A percentile compares a stretch with the other conserved stretches of the same genome.
Evolutionary conservation across 768 basidiomycete genomes (phyloP).

Genomic region (Lyophyllum atratum): DNA sequence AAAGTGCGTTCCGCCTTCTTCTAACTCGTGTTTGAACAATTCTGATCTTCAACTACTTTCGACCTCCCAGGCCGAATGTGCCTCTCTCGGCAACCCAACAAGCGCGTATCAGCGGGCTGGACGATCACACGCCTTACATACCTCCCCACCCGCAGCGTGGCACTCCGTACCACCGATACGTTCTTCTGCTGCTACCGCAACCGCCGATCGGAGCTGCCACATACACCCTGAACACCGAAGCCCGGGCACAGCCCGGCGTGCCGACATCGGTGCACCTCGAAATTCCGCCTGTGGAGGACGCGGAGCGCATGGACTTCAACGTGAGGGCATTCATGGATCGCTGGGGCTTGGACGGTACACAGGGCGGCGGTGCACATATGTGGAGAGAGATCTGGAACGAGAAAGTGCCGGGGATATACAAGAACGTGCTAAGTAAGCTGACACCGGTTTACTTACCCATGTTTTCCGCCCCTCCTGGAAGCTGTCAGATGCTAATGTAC

Average conservation of each 20-base stretch:
- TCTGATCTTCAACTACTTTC: conserved; percentile 4
- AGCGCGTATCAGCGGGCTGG: conserved; percentile 40
- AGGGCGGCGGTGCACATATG: conserved; percentile 79
- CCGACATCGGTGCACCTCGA: conserved; percentile 40
- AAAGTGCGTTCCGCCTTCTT: conserved; percentile 50
- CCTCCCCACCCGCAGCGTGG: conserved; percentile 93
- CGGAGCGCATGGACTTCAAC: conserved; percentile 61
- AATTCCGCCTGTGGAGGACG: conserved; percentile 47
- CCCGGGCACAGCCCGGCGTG: conserved; percentile 29
- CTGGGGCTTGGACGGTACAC: conserved; percentile 52
- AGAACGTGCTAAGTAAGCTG: conserved; percentile 64
- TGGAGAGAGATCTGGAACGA: conserved; percentile 80
- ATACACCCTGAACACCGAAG: conserved; percentile 36
- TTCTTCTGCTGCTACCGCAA: conserved; percentile 75
- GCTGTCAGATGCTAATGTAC: conserved; percentile 7
- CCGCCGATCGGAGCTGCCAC: conserved; percentile 35
- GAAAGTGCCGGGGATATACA: conserved; percentile 64
- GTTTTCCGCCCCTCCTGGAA: conserved; percentile 10
- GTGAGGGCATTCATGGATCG: conserved; percentile 61
- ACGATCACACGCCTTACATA: conserved; percentile 73
- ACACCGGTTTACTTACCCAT: not conserved
- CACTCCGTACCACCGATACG: conserved; percentile 90
- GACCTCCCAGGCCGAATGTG: conserved; percentile 69
- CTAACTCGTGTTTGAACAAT: conserved; percentile 2
- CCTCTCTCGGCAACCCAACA: conserved; percentile 63